A percentile compares a stretch with the other conserved stretches of the same genome.
Evolutionary conservation across 257 asterid species (phyloP).

Genomic region (Nicotiana sylvestris): DNA sequence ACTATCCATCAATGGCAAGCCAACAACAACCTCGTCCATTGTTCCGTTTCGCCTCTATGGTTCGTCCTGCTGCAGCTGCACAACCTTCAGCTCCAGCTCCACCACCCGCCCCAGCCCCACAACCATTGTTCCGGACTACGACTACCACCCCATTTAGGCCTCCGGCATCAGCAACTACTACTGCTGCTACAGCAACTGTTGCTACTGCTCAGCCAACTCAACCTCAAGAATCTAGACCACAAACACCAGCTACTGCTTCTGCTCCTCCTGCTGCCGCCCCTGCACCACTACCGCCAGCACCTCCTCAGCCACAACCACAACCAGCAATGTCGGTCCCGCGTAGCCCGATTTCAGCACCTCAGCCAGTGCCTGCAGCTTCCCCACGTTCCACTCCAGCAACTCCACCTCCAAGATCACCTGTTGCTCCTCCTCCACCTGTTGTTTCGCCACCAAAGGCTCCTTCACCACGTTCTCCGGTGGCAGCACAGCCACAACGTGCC

Average conservation of each 20-base stretch:
- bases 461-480: conserved; percentile 2
- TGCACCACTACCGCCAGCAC: neutral
- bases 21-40: conserved; percentile 20
- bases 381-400: neutral
- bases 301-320: neutral
- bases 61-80: neutral
- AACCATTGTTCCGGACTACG: conserved; percentile 4
- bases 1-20: conserved; percentile 10
- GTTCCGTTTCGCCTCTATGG: conserved; percentile 17
- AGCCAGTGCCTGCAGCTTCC: conserved; percentile 1
- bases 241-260: neutral
- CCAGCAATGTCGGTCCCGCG: neutral
- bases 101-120: conserved; percentile 9
- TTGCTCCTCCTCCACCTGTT: conserved; percentile 1
- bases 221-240: conserved; percentile 13
- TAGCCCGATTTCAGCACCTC: conserved; percentile 11
- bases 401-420: neutral
- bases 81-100: conserved; percentile 14
- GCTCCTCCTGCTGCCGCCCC: neutral
- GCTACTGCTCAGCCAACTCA: neutral
- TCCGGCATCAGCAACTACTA: neutral
- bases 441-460: conserved; percentile 2
- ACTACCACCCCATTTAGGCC: conserved; percentile 15
- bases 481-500: neutral
- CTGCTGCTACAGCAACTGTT: neutral